phyloP scores from a whole-genome alignment of 345 rosid genomes.

The Gossypium ekmanianum region DNA sequence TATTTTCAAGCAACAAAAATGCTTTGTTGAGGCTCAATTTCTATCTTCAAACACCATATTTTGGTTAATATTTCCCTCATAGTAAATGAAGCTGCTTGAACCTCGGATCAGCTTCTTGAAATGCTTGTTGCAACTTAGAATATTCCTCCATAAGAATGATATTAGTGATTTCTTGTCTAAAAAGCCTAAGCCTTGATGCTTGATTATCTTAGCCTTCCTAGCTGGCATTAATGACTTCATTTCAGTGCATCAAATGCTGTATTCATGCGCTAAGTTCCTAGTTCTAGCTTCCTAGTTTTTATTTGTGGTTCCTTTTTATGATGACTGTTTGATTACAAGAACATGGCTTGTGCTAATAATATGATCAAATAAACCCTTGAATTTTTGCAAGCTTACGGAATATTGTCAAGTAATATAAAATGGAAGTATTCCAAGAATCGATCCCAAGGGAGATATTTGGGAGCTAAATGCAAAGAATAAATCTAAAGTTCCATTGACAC shows the following conservation, averaged over 20 bases:
- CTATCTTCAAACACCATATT: not conserved
- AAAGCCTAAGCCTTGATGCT: not conserved
- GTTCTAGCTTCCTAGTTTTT: not conserved
- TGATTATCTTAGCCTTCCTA: not conserved
- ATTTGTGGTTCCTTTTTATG: not conserved
- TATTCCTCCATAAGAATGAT: not conserved
- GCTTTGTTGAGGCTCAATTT: not conserved
- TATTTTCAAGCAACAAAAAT: not conserved
- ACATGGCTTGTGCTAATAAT: too few species aligned
- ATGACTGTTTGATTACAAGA: not conserved
- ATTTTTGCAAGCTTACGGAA: too few species aligned
- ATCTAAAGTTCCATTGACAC: too few species aligned
- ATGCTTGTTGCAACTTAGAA: not conserved
- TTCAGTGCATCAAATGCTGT: not conserved
- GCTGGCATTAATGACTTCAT: not conserved
- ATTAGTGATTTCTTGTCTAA: not conserved
- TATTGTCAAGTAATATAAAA: too few species aligned
- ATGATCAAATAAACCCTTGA: too few species aligned
- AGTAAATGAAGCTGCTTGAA: not conserved
- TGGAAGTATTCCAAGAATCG: too few species aligned
- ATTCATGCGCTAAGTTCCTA: not conserved
- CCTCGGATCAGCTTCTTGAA: not conserved
- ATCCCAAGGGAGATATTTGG: too few species aligned
- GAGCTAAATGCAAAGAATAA: too few species aligned
- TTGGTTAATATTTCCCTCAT: not conserved